Evolutionary conservation across 2,329 filamentous ascomycete genomes (phyloP).

Genomic region (Alternaria atra): DNA sequence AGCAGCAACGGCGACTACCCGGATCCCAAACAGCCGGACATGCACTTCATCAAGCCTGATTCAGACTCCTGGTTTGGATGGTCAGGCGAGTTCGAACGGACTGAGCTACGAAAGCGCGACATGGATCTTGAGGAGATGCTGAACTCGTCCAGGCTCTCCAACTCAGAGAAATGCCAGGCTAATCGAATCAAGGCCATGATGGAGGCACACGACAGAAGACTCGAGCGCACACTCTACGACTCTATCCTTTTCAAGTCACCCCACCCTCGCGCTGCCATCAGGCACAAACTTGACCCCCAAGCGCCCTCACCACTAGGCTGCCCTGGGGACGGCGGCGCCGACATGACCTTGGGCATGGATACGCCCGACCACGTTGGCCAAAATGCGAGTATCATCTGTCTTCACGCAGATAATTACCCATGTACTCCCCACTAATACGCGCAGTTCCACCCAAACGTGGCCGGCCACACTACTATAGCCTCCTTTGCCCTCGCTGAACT

Average conservation of each 20-base stretch:
- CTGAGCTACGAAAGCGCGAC: slow-evolving; percentile 7
- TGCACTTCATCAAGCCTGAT: slow-evolving; percentile 17
- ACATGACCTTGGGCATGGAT: slow-evolving; percentile 3
- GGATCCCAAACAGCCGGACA: slow-evolving; percentile 1
- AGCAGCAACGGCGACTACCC: slow-evolving; percentile 13
- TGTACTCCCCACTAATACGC: not conserved
- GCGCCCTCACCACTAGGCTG: slow-evolving; percentile 2
- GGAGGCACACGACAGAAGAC: not conserved
- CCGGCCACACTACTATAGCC: slow-evolving; percentile 7
- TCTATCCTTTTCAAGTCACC: slow-evolving; percentile 5
- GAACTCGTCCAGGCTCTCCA: slow-evolving; percentile 1
- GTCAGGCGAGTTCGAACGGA: not conserved
- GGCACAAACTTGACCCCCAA: not conserved
- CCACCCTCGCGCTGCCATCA: not conserved
- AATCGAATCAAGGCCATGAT: not conserved
- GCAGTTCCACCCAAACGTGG: slow-evolving; percentile 10
- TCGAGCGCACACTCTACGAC: not conserved
- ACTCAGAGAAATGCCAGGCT: not conserved
- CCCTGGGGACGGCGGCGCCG: not conserved
- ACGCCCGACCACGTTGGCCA: slow-evolving; percentile 3
- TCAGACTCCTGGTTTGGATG: slow-evolving; percentile 3
- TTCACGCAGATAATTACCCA: not conserved
- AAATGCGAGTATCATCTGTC: not conserved
- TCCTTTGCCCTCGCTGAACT: slow-evolving; percentile 13
- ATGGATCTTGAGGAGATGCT: not conserved